Evolutionary conservation across 208 protist species (phyloP), one percentile per base, ranked within the genome.

Genomic region (Trypanosoma melophagium): DNA sequence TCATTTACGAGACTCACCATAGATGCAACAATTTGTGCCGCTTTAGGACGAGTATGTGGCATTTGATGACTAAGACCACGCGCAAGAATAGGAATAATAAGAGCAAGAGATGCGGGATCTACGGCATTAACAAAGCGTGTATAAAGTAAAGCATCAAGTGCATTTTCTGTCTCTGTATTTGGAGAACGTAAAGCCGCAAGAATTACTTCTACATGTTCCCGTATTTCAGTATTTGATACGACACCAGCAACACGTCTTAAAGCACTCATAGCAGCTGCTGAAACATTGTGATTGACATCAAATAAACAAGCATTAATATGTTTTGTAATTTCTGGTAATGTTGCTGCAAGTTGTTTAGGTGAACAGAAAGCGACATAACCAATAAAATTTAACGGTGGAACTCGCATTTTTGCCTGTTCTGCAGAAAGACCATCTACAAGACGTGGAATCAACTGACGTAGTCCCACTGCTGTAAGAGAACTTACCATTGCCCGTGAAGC

Each of bases 301-400:
- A 92, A 94, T 17, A 97, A 77, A 63, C 84, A 92, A 21, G 80
- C 68, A 51, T 80, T 84, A 47, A 98, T 87, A 68, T 90, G 83
- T 77, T 90, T 88, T 78, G 97, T 95, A 60, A 97, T 92, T 64
- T 90, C 75, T 24, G 92, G 93, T 55, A 98, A 80, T 47, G 84
- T 85, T 21, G 89, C 88, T 7, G 91, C 91, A 24, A 96, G 80
- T 77, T 96, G 89, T 76, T 93, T 90, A 7, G 91, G 91, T 0
- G 91, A 93, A 80, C 91, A 96, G 76, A 93, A 96, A 67, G 91
- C 91, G 22, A 96, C 91, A 67, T 96, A 92, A 56, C 91, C 87
- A 49, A 96, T 94, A 80, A 96, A 92, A 71, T 92, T 90, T 44
- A 96, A 77, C 55, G 89, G 87, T 21, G 91, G 76, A 40, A 94